phyloP scores from a whole-genome alignment of 2,329 filamentous ascomycete species.

The Ophiostoma sp. region DNA sequence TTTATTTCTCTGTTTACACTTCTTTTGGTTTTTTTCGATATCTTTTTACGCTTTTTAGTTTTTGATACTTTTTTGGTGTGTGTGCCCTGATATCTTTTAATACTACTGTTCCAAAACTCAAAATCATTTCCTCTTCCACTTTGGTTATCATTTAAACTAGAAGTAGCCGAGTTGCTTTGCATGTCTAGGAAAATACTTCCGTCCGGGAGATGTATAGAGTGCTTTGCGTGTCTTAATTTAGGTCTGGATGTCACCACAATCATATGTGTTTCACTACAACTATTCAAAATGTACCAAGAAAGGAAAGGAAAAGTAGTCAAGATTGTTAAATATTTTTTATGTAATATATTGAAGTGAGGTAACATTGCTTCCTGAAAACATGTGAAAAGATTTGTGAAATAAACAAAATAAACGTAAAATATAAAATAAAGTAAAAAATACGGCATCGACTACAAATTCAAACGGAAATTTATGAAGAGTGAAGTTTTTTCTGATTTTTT shows the following conservation, averaged over 20 bases:
- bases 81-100: not conserved
- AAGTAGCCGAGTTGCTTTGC: too few species aligned
- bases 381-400: not conserved
- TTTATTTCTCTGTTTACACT: not conserved
- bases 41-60: not conserved
- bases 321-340: not conserved
- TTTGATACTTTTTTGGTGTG: conserved; percentile 10
- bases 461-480: not conserved
- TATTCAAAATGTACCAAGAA: not conserved
- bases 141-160: not conserved
- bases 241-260: too few species aligned
- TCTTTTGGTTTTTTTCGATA: not conserved
- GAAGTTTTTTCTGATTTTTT: not conserved
- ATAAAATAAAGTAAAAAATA: not conserved
- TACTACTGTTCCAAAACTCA: not conserved
- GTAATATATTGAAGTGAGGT: too few species aligned
- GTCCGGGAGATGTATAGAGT: not conserved
- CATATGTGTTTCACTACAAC: not conserved
- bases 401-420: not conserved
- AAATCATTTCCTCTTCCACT: too few species aligned
- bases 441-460: not conserved
- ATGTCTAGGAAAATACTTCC: too few species aligned
- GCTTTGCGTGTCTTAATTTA: not conserved
- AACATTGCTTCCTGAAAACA: too few species aligned
- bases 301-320: not conserved